These are phyloP conservation scores for Parascedosporium putredinis DNA, from an alignment of 2,329 filamentous ascomycete species.

Conservation along the genomic window DNA sequence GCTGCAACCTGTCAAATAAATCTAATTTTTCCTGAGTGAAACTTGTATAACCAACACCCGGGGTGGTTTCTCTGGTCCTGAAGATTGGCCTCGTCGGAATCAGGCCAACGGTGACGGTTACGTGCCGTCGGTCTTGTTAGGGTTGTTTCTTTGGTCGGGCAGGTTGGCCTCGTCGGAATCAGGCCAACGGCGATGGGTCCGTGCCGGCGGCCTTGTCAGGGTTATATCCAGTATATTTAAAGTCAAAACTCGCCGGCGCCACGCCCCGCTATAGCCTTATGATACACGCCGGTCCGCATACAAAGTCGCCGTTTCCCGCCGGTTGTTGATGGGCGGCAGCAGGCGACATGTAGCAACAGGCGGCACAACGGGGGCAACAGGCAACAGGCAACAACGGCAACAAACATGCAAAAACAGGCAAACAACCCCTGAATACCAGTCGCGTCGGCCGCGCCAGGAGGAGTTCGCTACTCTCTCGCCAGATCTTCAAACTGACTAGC, in stretches of 20 bases:
- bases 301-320: not conserved
- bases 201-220: no score
- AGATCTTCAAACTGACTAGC: not conserved
- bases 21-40: not conserved
- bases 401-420: not conserved
- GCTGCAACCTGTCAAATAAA: not conserved
- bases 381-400: no score
- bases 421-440: not conserved
- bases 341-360: no score
- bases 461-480: not conserved
- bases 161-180: no score
- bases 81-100: slow-evolving; percentile 1
- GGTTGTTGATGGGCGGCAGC: no score
- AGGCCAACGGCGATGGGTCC: no score
- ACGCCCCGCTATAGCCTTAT: slow-evolving; percentile 2
- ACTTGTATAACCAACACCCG: not conserved
- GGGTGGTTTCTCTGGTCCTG: not conserved
- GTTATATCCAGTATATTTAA: not conserved
- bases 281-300: not conserved
- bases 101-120: slow-evolving; percentile 1
- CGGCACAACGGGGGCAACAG: no score
- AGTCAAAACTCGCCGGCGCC: not conserved
- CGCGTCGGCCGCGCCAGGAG: slow-evolving; percentile 2
- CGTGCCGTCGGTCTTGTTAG: not conserved
- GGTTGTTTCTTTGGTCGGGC: no score